phyloP scores from a whole-genome alignment of 2,329 filamentous ascomycete species.

The Lecanoromycetidae sp. region DNA sequence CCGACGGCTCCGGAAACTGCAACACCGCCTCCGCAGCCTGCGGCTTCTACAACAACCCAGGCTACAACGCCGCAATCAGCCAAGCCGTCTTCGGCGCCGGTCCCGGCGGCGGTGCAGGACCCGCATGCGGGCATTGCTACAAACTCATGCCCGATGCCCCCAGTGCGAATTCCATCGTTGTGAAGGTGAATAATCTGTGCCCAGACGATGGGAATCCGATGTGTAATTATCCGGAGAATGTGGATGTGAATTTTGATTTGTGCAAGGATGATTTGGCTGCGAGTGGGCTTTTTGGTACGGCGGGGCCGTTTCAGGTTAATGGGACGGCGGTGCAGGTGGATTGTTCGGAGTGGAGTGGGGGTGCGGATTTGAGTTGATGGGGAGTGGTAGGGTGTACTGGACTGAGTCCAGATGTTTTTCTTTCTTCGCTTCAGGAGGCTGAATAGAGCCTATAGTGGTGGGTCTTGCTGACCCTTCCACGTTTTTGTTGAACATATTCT shows the following conservation, averaged over 20 bases:
- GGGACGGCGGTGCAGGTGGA: constrained; percentile 25
- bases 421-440: background rate
- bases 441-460: too few relatives aligned
- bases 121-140: constrained; percentile 31
- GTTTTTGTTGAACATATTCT: too few relatives aligned
- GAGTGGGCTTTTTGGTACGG: constrained; percentile 26
- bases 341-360: constrained; percentile 16
- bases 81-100: constrained; percentile 29
- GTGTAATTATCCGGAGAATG: constrained; percentile 17
- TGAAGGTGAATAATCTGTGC: constrained; percentile 9
- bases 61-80: constrained; percentile 28
- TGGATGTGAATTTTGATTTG: constrained; percentile 31
- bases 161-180: background rate
- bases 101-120: constrained; percentile 23
- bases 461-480: too few relatives aligned
- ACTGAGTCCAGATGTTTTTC: background rate
- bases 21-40: constrained; percentile 27
- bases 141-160: constrained; percentile 23
- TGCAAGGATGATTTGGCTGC: constrained; percentile 30
- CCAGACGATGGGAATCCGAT: constrained; percentile 1
- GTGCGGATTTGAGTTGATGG: background rate
- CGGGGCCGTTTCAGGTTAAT: constrained; percentile 23
- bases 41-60: constrained; percentile 24
- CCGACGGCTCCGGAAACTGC: constrained; percentile 18
- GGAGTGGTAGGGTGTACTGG: background rate